A percentile compares a stretch with the other conserved stretches of the same genome.
phyloP scores from a whole-genome alignment of 495 filamentous ascomycete species.

The Parathielavia hyrcaniae region DNA sequence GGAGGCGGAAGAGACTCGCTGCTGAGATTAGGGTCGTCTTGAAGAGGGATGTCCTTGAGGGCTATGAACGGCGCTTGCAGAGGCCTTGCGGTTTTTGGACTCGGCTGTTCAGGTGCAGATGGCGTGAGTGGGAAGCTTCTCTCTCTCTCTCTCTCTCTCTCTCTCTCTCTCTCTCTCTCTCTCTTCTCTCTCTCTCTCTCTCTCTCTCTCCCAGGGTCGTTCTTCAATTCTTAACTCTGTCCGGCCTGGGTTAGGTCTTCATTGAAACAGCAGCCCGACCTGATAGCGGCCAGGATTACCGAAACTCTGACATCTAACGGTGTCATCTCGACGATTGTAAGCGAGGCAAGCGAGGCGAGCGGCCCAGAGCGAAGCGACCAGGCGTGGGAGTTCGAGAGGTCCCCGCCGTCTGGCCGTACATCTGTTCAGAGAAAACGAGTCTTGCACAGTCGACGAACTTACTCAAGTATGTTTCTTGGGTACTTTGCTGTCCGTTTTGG shows the following conservation, averaged over 20 bases:
- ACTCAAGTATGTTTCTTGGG: no score
- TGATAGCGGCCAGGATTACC: neutral
- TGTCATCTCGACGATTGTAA: no score
- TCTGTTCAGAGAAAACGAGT: no score
- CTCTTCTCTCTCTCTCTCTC: no score
- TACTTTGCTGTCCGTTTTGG: no score
- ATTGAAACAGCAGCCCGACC: neutral
- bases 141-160: no score
- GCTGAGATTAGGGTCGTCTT: constrained; percentile 24
- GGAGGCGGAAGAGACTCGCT: constrained; percentile 20
- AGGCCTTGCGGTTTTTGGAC: constrained; percentile 19
- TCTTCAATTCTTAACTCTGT: neutral
- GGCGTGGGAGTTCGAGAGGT: neutral
- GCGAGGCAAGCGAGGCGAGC: neutral
- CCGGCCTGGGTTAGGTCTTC: neutral
- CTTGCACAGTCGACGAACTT: no score
- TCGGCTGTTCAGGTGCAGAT: constrained; percentile 25
- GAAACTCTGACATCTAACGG: neutral
- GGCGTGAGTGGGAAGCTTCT: constrained; percentile 16
- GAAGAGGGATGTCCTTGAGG: constrained; percentile 25
- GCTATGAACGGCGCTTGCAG: constrained; percentile 23
- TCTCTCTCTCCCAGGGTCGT: neutral
- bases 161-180: no score
- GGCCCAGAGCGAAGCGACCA: neutral
- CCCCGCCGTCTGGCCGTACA: neutral